phyloP scores from a whole-genome alignment of 257 asterid genomes.

The Striga asiatica region DNA sequence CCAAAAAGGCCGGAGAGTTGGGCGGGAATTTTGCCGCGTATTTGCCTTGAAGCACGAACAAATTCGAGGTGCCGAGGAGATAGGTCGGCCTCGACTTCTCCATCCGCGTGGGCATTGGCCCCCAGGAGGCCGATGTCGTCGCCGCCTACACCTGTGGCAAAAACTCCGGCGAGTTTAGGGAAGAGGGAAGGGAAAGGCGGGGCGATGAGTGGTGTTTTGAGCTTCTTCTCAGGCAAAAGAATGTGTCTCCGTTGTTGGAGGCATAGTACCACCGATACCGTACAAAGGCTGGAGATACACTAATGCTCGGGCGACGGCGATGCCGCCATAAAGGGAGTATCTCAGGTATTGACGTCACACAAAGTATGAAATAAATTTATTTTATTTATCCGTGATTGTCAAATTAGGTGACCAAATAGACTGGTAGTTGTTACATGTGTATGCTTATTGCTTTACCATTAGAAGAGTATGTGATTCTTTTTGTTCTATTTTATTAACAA shows the following conservation, averaged over 20 bases:
- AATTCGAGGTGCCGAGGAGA: conserved; percentile 30
- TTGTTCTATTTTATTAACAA: too few relatives aligned
- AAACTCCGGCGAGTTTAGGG: conserved; percentile 13
- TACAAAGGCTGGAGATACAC: conserved; percentile 58
- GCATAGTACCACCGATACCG: conserved; percentile 57
- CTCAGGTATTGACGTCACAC: too few relatives aligned
- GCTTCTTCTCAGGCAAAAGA: conserved; percentile 49
- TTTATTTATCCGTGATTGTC: too few relatives aligned
- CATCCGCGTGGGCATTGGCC: conserved; percentile 83
- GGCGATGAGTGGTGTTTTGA: conserved; percentile 35
- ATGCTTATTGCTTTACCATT: too few relatives aligned
- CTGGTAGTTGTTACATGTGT: too few relatives aligned
- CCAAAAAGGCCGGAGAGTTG: too few relatives aligned
- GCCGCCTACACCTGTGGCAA: too few relatives aligned
- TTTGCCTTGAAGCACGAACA: conserved; percentile 25
- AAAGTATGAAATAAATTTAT: too few relatives aligned
- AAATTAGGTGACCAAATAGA: too few relatives aligned
- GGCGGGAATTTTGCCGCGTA: conserved; percentile 16
- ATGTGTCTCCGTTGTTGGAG: conserved; percentile 30
- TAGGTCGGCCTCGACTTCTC: conserved; percentile 43
- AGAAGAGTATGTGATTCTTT: too few relatives aligned
- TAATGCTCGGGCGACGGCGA: conserved; percentile 56
- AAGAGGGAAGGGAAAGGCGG: conserved; percentile 26
- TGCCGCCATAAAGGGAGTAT: conserved; percentile 30
- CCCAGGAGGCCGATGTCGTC: conserved; percentile 43